These are phyloP conservation scores for Rhodomyrtus psidioides DNA, from an alignment of 441 rosid genomes.

Conservation along the genomic window DNA sequence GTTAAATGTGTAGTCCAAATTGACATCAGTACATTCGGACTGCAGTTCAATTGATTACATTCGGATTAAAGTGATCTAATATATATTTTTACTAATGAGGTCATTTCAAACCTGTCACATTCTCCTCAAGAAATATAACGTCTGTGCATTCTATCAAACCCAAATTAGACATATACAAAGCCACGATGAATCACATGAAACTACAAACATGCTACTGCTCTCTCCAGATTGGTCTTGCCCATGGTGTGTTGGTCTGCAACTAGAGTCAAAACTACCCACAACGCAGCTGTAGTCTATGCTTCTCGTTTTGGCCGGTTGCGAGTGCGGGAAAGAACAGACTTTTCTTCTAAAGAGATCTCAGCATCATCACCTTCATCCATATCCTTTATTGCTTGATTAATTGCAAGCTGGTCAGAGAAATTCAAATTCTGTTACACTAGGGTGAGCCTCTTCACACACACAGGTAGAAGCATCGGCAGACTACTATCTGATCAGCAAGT, in stretches of 20 bases:
- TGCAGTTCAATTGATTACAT: neutral
- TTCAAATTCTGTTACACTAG: neutral
- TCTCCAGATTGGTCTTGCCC: neutral
- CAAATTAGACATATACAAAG: neutral
- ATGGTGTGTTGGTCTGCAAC: neutral
- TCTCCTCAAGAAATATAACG: neutral
- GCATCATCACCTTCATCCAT: neutral
- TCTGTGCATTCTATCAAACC: neutral
- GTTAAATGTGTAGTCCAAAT: neutral
- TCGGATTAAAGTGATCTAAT: neutral
- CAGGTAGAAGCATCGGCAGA: neutral
- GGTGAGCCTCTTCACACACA: neutral
- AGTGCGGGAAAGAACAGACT: constrained; percentile 44
- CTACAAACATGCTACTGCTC: neutral
- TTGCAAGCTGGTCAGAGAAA: constrained; percentile 36
- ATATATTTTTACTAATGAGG: neutral
- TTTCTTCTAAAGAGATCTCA: constrained; percentile 23
- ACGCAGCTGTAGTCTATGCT: constrained; percentile 11
- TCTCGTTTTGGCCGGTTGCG: constrained; percentile 77
- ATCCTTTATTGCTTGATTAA: constrained; percentile 44
- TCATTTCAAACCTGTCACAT: neutral
- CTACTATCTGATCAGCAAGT: neutral
- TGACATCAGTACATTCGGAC: neutral
- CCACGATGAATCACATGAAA: neutral
- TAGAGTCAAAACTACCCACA: neutral